Evolutionary conservation across 2,329 filamentous ascomycete genomes (phyloP), one percentile per base, ranked within the genome.

Genomic region (Phaeosphaeria sp.): DNA sequence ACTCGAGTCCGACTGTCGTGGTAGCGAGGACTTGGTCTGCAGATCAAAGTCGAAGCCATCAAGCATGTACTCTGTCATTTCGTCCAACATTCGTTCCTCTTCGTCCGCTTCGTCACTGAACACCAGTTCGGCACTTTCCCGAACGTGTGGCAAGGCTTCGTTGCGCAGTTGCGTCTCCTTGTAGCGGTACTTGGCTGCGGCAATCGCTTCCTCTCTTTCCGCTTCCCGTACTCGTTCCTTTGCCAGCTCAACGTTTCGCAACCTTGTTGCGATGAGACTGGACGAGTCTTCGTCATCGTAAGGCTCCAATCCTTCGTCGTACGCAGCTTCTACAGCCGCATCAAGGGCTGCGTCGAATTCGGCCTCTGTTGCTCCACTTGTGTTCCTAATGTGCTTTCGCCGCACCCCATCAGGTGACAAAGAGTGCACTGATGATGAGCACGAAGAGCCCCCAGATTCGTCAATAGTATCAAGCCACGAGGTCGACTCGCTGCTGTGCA

Each of bases 391-490:
- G 63, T 90, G 89, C 69, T 89, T 91, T 62, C 90, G 84, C 60
- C 87, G 84, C 44, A 87, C 85, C 57, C 89, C 79, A 1, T 90
- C 91, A 0, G 91, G 93, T 3, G 89, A 88, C 49, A 91, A 84
- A 0, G 93, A 96, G 73, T 93, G 91, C 1, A 92, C 84, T 0
- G 93, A 97, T 1, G 91, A 92, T 2, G 86, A 84, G 60, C 75
- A 80, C 3, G 88, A 89, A 0, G 93, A 97, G 18, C 87, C 90
- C 36, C 89, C 91, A 21, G 93, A 97, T 68, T 97, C 93, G 73
- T 96, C 91, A 55, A 96, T 95, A 1, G 92, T 94, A 72, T 97
- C 92, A n/a, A 97, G 79, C 93, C 93, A 97, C 0, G 93, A 96
- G 52, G 90, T 92, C 4, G 91, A 92, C 72, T 93, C 91, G 60